Evolutionary conservation across 1,284 basidiomycete species (phyloP).

Genomic region (Pterula multifida): DNA sequence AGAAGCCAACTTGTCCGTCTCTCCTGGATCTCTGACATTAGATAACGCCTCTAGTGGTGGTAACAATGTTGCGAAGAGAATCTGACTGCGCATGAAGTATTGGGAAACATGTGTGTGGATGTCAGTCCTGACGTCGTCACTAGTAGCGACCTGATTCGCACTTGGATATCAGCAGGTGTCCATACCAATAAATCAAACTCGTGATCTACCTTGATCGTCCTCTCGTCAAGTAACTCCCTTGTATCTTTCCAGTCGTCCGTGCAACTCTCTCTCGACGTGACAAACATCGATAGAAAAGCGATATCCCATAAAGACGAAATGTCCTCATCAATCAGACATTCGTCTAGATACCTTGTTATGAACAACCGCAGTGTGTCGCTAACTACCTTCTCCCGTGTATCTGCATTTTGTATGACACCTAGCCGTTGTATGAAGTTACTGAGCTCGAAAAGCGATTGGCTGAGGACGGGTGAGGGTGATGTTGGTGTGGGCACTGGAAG

Average conservation of each 20-base stretch:
- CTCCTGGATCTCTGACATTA: conserved; percentile 2
- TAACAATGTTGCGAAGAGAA: conserved; percentile 33
- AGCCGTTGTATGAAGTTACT: conserved; percentile 42
- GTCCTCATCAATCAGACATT: not conserved
- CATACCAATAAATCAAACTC: not conserved
- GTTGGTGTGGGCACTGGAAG: conserved; percentile 11
- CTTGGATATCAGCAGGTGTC: not conserved
- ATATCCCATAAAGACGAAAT: not conserved
- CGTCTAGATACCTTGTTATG: conserved; percentile 21
- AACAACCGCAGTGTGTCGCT: conserved; percentile 30
- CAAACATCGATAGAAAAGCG: not conserved
- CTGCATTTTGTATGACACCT: conserved; percentile 27
- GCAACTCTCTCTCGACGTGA: not conserved
- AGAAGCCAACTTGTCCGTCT: conserved; percentile 21
- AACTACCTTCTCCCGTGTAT: conserved; percentile 21
- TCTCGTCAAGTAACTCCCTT: not conserved
- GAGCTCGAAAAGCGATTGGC: conserved; percentile 42
- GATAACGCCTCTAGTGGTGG: conserved; percentile 13
- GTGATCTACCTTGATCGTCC: not conserved
- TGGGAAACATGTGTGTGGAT: conserved; percentile 14
- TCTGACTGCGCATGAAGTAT: conserved; percentile 26
- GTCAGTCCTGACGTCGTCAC: not conserved
- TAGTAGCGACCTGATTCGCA: not conserved
- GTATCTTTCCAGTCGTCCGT: not conserved
- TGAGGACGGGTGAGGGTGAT: conserved; percentile 40